Conservation (phyloP, 2,329 filamentous ascomycete species). For the Trematosphaeria pertusa region DNA sequence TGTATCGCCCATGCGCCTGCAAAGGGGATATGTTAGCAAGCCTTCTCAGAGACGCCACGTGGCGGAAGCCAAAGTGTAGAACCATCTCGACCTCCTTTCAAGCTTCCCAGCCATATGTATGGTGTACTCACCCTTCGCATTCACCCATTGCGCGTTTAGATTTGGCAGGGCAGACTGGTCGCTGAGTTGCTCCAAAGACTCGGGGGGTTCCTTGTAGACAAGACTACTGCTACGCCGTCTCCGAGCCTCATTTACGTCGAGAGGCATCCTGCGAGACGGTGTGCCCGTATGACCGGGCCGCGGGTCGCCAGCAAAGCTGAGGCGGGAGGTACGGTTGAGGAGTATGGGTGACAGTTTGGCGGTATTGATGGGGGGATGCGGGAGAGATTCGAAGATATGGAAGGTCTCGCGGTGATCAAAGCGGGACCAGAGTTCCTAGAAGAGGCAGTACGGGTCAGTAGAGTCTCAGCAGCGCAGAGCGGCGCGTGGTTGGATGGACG, state of each 20-base stretch:
- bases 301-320: constrained; percentile 87
- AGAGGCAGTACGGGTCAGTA: constrained; percentile 4
- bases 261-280: constrained; percentile 41
- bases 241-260: constrained; percentile 66
- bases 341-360: constrained; percentile 96
- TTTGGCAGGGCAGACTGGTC: constrained; percentile 96
- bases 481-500: constrained; percentile 23
- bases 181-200: constrained; percentile 96
- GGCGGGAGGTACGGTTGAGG: constrained; percentile 75
- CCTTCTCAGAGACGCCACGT: constrained; percentile 5
- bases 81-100: background rate
- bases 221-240: constrained; percentile 97
- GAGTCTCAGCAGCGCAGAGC: too few species aligned
- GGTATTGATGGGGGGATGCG: constrained; percentile 64
- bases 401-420: constrained; percentile 2
- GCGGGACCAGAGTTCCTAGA: constrained; percentile 6
- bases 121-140: constrained; percentile 83
- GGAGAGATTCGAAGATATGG: constrained; percentile 6
- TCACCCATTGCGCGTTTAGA: constrained; percentile 98
- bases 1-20: constrained; percentile 98
- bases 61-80: background rate
- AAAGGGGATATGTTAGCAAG: constrained; percentile 20
- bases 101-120: background rate
- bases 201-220: constrained; percentile 95
- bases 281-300: constrained; percentile 52